Conservation (phyloP, 176 grass and related monocot species). For the Triticum monococcum region DNA sequence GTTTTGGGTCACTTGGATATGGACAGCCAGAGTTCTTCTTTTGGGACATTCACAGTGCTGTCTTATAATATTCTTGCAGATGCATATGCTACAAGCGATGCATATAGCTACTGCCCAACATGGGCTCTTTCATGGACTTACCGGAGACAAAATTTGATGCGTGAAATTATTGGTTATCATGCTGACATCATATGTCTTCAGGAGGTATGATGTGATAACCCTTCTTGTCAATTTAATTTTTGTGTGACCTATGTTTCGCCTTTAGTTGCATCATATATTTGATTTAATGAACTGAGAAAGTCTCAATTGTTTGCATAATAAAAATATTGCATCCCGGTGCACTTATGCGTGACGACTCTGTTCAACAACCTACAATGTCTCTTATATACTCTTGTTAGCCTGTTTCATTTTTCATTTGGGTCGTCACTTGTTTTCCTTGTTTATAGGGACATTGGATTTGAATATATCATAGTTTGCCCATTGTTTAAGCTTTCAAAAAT, state of each 20-base stretch:
- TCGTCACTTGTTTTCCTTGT: neutral
- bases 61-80: conserved; percentile 99
- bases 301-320: conserved; percentile 7
- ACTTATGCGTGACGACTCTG: neutral
- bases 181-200: conserved; percentile 99
- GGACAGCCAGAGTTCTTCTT: conserved; percentile 63
- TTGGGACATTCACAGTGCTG: conserved; percentile 82
- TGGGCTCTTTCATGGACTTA: conserved; percentile 99
- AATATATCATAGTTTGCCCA: neutral
- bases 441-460: conserved; percentile 2
- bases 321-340: neutral
- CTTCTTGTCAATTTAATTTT: conserved; percentile 12
- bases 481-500: neutral
- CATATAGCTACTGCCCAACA: conserved; percentile 93
- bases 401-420: neutral
- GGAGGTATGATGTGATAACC: conserved; percentile 61
- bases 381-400: neutral
- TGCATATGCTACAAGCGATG: conserved; percentile 79
- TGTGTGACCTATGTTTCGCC: neutral
- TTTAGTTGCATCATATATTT: conserved; percentile 23
- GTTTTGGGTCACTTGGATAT: conserved; percentile 66
- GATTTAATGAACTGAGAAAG: conserved; percentile 1
- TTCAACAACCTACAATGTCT: neutral
- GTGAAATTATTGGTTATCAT: conserved; percentile 96
- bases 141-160: conserved; percentile 95